phyloP scores from a whole-genome alignment of 495 filamentous ascomycete genomes.

The Bacidia gigantensis region DNA sequence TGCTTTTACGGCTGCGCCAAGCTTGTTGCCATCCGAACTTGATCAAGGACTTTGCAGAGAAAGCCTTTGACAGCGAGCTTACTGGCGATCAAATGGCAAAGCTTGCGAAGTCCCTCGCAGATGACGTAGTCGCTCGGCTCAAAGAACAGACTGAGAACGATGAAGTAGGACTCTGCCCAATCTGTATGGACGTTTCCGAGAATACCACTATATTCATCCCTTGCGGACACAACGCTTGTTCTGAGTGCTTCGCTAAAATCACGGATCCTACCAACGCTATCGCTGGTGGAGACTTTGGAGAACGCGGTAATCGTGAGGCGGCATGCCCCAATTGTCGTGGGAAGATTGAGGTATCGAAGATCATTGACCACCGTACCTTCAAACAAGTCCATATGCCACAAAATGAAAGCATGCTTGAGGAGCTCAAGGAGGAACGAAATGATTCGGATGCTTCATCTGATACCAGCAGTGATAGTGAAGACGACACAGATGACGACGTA shows the following conservation, averaged over 20 bases:
- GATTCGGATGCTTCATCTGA: conserved; percentile 29
- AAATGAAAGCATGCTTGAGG: conserved; percentile 24
- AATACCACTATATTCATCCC: conserved; percentile 53
- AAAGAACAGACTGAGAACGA: conserved; percentile 36
- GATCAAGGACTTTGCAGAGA: conserved; percentile 56
- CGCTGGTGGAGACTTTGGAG: conserved; percentile 44
- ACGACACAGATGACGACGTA: conserved; percentile 29
- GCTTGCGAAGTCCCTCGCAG: conserved; percentile 49
- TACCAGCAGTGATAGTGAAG: conserved; percentile 21
- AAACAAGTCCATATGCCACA: conserved; percentile 56
- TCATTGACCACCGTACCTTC: conserved; percentile 65
- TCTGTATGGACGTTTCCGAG: conserved; percentile 64
- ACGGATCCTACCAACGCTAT: conserved; percentile 44
- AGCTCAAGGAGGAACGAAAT: conserved; percentile 26
- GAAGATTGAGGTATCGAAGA: conserved; percentile 45
- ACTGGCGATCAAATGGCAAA: conserved; percentile 43
- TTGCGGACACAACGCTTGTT: conserved; percentile 17
- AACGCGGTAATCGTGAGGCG: conserved; percentile 25
- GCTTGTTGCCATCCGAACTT: conserved; percentile 87
- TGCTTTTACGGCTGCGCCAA: conserved; percentile 81
- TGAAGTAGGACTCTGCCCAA: conserved; percentile 51
- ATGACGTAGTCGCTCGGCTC: conserved; percentile 52
- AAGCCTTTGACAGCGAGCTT: conserved; percentile 33
- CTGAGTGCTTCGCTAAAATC: conserved; percentile 45
- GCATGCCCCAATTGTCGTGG: conserved; percentile 70